A percentile compares a stretch with the other conserved stretches of the same genome.
Conservation (phyloP, 306 rosid genomes). For the Gleditsia sinensis region DNA sequence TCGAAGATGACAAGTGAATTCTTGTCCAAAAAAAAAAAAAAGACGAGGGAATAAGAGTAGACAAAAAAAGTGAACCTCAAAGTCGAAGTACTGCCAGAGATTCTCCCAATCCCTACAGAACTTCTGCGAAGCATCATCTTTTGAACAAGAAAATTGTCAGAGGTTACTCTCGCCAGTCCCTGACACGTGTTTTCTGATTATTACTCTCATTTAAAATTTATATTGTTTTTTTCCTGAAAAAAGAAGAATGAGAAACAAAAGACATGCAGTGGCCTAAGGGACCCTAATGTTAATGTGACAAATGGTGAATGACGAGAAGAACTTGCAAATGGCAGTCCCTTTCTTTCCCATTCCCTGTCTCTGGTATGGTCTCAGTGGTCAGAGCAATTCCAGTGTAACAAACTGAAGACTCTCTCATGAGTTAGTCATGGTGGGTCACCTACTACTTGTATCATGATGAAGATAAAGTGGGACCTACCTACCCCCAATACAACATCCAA, state of each 20-base stretch:
- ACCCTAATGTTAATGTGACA: conserved; percentile 7
- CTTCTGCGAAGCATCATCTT: conserved; percentile 38
- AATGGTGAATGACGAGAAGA: conserved; percentile 41
- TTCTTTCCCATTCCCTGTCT: conserved; percentile 30
- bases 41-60: not conserved
- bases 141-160: conserved; percentile 37
- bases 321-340: conserved; percentile 40
- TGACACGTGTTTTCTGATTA: too few relatives aligned
- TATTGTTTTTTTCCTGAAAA: not conserved
- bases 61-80: not conserved
- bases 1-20: not conserved
- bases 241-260: not conserved
- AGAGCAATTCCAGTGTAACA: conserved; percentile 37
- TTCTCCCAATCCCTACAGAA: conserved; percentile 40
- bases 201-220: not conserved
- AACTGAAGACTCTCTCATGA: conserved; percentile 28
- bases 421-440: conserved; percentile 68
- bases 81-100: conserved; percentile 30
- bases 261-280: conserved; percentile 25
- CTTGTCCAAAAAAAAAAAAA: too few relatives aligned
- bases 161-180: conserved; percentile 8
- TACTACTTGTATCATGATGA: conserved; percentile 15
- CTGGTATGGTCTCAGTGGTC: conserved; percentile 35
- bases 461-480: conserved; percentile 55
- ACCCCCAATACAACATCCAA: not conserved